Base-by-base conservation (phyloP, 352 stramenopile species). In the Elongisporangium prolatum region DNA sequence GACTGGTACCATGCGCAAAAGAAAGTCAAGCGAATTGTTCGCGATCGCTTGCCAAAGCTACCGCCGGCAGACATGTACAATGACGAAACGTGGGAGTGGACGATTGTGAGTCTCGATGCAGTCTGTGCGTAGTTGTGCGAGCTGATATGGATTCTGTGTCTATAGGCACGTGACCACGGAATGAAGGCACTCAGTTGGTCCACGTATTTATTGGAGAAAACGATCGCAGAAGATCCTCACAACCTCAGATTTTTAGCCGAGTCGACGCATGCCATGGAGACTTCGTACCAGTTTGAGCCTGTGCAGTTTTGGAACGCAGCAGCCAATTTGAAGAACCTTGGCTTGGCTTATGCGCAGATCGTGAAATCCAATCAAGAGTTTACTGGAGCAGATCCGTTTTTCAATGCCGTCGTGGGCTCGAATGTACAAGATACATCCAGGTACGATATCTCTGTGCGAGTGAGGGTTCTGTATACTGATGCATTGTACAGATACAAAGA, bases 41-140 rank as follows among this genome's bases (percentile, higher is more conserved):
- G 61, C 2, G 64, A 74, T 7, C 64, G 75, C 2, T 53, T 86
- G 21, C 53, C 69, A 9, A 62, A 51, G 9, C 62, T 96, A 16
- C 71, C 84, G 8, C 71, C 77, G n/a, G 65, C 61, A n/a, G 48
- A 67, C 7, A 86, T 89, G n/a, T 98, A 97, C 73, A 72, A 83
- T 24, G 68, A 88, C 59, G 76, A 92, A 49, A 98, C 92, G 4
- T 98, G 93, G 93, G 93, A 98, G 60, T 97, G 86, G 81, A 98
- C 93, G 0, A 91, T 98, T 34, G 72, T 85, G 59, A 63, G 84
- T 65, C 67, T n/a, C n/a, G n/a, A n/a, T n/a, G n/a, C 80, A 47
- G 68, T 61, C 9, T 34, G 38, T 18, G 3, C 44, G 59, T 7
- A 56, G 21, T 61, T 50, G 50, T 20, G 24, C 48, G 38, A 34